Evolutionary conservation across 2,329 filamentous ascomycete genomes (phyloP).

Genomic region (Fusarium buxicola): DNA sequence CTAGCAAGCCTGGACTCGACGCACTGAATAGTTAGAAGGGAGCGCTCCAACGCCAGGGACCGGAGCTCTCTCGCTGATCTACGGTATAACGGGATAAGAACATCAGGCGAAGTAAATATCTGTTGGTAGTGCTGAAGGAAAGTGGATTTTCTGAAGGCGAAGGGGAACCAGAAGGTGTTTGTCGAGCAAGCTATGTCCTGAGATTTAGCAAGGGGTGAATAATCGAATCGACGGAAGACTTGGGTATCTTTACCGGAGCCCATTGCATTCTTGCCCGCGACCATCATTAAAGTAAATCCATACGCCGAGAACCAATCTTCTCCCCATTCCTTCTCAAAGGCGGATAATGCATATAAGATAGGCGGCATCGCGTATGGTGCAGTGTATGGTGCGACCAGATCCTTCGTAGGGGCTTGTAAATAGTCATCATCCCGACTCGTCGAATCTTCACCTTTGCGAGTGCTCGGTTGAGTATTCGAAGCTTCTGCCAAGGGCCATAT

Average conservation of each 20-base stretch:
- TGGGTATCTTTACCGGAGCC: not conserved
- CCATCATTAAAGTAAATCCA: conserved; percentile 18
- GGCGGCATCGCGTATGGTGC: not conserved
- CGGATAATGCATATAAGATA: conserved; percentile 5
- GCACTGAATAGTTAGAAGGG: conserved; percentile 13
- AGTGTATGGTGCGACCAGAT: not conserved
- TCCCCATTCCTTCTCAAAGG: conserved; percentile 21
- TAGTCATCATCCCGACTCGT: not conserved
- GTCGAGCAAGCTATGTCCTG: not conserved
- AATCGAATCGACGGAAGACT: not conserved
- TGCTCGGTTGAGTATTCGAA: not conserved
- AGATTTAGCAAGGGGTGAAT: not conserved
- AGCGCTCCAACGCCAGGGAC: conserved; percentile 11
- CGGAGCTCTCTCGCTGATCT: conserved; percentile 1
- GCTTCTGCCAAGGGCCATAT: conserved; percentile 3
- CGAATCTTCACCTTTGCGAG: not conserved
- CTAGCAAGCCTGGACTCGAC: conserved; percentile 12
- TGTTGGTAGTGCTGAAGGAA: conserved; percentile 15
- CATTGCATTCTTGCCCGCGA: conserved; percentile 10
- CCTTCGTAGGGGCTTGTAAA: not conserved
- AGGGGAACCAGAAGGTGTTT: conserved; percentile 16
- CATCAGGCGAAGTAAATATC: conserved; percentile 3
- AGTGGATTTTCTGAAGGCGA: conserved; percentile 17
- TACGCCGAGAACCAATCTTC: conserved; percentile 22
- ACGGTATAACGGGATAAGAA: not conserved